These are phyloP conservation scores for Globisporangium spinosum DNA, from an alignment of 352 stramenopile species.

Conservation along the genomic window DNA sequence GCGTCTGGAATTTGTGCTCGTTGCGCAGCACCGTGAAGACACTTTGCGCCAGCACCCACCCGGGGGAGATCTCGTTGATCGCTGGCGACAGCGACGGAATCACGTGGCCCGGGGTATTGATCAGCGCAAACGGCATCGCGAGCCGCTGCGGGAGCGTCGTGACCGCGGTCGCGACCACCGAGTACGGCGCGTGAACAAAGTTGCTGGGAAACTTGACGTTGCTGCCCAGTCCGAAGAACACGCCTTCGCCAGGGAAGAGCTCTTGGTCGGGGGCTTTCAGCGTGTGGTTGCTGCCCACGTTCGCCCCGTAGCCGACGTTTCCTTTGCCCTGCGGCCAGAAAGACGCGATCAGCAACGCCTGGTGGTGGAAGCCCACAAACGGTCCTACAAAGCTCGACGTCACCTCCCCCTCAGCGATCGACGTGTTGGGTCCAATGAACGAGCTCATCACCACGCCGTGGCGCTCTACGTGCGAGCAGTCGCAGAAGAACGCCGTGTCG, in stretches of 20 bases:
- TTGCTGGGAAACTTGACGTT: constrained; percentile 95
- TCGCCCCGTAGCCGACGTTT: constrained; percentile 93
- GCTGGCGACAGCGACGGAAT: constrained; percentile 76
- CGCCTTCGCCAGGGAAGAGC: constrained; percentile 89
- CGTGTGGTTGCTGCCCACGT: constrained; percentile 97
- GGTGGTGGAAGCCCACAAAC: constrained; percentile 94
- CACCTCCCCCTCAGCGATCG: constrained; percentile 87
- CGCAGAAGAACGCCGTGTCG: constrained; percentile 65
- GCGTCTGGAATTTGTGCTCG: constrained; percentile 83
- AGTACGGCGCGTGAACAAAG: constrained; percentile 90
- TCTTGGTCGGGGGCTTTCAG: constrained; percentile 90
- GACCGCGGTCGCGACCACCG: constrained; percentile 92
- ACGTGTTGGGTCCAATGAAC: constrained; percentile 84
- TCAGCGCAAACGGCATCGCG: constrained; percentile 75
- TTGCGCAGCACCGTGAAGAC: constrained; percentile 91
- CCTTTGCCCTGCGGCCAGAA: constrained; percentile 91
- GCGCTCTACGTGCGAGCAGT: constrained; percentile 71
- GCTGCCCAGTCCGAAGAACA: constrained; percentile 94
- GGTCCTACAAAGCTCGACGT: constrained; percentile 90
- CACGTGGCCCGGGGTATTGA: constrained; percentile 72
- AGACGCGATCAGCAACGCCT: constrained; percentile 89
- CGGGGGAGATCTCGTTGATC: constrained; percentile 84
- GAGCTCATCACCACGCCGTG: constrained; percentile 86
- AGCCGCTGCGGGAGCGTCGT: constrained; percentile 86
- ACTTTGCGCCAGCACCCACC: constrained; percentile 89